Evolutionary conservation across 768 basidiomycete genomes (phyloP).

Genomic region (Coprinellus micaceus): DNA sequence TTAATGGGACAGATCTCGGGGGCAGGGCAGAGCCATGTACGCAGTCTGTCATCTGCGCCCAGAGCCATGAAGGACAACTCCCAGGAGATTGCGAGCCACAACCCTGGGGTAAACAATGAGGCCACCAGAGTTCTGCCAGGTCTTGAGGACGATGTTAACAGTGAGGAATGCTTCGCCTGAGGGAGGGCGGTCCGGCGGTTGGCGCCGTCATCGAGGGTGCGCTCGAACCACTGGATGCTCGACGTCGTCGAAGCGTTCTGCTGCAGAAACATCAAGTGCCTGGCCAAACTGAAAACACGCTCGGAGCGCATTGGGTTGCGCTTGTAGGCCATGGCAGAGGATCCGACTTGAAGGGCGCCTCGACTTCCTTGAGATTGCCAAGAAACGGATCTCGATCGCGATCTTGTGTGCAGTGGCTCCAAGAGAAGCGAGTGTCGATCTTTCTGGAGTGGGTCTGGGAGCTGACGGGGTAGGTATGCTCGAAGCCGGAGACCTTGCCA

Average conservation of each 20-base stretch:
- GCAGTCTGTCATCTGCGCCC: no score
- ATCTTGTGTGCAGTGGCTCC: slow-evolving; percentile 98
- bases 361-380: slow-evolving; percentile 97
- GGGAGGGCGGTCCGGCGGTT: slow-evolving; percentile 95
- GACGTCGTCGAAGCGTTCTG: slow-evolving; percentile 95
- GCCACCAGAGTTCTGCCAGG: slow-evolving; percentile 94
- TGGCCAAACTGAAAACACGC: slow-evolving; percentile 92
- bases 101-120: slow-evolving; percentile 98
- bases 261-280: slow-evolving; percentile 93
- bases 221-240: slow-evolving; percentile 97
- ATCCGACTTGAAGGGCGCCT: slow-evolving; percentile 99
- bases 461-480: slow-evolving; percentile 94
- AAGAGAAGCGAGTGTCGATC: slow-evolving; percentile 85
- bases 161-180: slow-evolving; percentile 97
- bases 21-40: no score
- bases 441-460: slow-evolving; percentile 99
- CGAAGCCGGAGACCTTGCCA: slow-evolving; percentile 88
- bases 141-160: slow-evolving; percentile 93
- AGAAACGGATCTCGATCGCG: slow-evolving; percentile 92
- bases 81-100: slow-evolving; percentile 86
- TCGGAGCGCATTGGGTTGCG: slow-evolving; percentile 99
- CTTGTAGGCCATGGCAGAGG: slow-evolving; percentile 98
- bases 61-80: slow-evolving; percentile 99
- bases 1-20: no score
- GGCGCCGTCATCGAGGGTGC: slow-evolving; percentile 96